Percentiles rank a stretch among this genome's conserved stretches.
These are phyloP conservation scores for Tulasnella sp. DNA, from an alignment of 768 basidiomycete species.

Conservation along the genomic window DNA sequence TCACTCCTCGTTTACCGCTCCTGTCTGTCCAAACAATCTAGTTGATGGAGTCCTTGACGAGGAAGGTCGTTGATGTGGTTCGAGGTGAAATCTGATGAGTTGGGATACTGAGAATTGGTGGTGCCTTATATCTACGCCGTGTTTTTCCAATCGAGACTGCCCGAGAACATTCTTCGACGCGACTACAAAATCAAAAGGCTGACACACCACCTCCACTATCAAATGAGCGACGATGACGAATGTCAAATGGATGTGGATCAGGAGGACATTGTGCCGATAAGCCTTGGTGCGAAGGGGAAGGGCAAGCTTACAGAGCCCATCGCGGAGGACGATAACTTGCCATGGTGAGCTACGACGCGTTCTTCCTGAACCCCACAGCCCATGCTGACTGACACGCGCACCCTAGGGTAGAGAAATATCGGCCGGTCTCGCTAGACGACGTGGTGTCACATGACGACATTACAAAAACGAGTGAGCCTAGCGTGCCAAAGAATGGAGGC, in stretches of 20 bases:
- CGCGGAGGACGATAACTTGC: constrained; percentile 51
- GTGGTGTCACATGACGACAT: constrained; percentile 97
- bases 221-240: constrained; percentile 12
- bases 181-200: constrained; percentile 1
- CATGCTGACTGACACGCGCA: background rate
- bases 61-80: constrained; percentile 27
- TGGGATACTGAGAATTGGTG: too few relatives aligned
- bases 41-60: constrained; percentile 85
- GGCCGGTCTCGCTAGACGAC: constrained; percentile 82
- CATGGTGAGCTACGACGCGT: constrained; percentile 49
- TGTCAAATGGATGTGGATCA: constrained; percentile 6
- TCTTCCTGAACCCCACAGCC: constrained; percentile 1
- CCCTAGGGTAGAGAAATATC: constrained; percentile 92
- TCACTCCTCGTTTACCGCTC: constrained; percentile 41
- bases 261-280: background rate
- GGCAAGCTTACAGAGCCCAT: constrained; percentile 44
- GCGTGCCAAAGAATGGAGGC: too few relatives aligned
- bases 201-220: too few relatives aligned
- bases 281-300: constrained; percentile 45
- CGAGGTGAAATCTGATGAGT: constrained; percentile 1
- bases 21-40: constrained; percentile 76
- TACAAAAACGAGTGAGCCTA: constrained; percentile 71
- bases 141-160: background rate
- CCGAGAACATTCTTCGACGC: constrained; percentile 3
- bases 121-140: background rate